Percentiles rank a stretch among this genome's conserved stretches.
These are phyloP conservation scores for Quercus engelmannii DNA, from an alignment of 306 rosid genomes.

Conservation along the genomic window DNA sequence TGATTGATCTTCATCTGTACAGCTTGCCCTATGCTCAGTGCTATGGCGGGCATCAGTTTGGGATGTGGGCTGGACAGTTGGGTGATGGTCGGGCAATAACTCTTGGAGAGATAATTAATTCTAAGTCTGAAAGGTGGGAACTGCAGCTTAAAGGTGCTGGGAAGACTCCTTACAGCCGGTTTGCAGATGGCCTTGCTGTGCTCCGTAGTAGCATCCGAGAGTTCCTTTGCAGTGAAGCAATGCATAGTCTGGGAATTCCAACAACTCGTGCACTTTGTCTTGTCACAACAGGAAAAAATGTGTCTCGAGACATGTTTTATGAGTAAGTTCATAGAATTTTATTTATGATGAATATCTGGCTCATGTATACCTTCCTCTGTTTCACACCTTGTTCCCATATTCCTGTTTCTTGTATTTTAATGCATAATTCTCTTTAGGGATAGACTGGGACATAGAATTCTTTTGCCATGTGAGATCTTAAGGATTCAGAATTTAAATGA, in stretches of 20 bases:
- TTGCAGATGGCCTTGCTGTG: constrained; percentile 97
- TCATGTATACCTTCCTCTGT: not conserved
- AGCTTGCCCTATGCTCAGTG: constrained; percentile 95
- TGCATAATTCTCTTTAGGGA: not conserved
- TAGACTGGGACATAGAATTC: not conserved
- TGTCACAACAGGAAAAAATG: constrained; percentile 80
- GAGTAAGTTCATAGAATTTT: constrained; percentile 55
- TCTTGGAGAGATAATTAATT: constrained; percentile 83
- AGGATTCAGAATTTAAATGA: not conserved
- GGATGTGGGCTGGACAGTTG: constrained; percentile 99
- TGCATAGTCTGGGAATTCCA: constrained; percentile 93
- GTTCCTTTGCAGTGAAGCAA: constrained; percentile 98
- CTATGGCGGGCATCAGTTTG: constrained; percentile 98
- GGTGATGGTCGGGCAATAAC: constrained; percentile 99
- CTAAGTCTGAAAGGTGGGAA: constrained; percentile 87
- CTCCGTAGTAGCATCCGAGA: constrained; percentile 97
- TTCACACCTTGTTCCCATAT: not conserved
- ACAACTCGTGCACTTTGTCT: constrained; percentile 95
- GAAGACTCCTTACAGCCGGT: constrained; percentile 95
- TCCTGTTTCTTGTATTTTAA: not conserved
- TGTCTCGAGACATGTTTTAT: constrained; percentile 91
- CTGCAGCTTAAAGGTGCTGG: constrained; percentile 98
- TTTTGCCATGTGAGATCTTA: not conserved
- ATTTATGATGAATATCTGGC: constrained; percentile 1
- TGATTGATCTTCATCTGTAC: constrained; percentile 21